Percentiles rank a stretch among this genome's conserved stretches.
phyloP scores from a whole-genome alignment of 2,329 filamentous ascomycete species.

The Didymella keratinophila region DNA sequence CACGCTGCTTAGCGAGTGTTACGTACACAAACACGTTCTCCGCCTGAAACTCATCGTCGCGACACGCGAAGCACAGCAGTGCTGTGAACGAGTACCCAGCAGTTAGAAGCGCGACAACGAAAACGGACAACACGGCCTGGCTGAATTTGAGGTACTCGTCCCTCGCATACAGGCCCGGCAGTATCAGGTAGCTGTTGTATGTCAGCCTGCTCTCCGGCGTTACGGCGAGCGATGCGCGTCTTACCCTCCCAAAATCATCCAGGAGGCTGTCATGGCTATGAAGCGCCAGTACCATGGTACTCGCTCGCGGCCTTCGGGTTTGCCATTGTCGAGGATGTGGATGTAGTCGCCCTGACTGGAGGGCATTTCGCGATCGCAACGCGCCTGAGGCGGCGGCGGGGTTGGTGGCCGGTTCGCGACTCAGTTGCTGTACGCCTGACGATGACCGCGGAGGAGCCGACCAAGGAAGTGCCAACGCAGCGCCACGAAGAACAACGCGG shows the following conservation, averaged over 20 bases:
- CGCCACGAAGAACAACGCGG: not conserved
- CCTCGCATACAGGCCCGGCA: constrained; percentile 57
- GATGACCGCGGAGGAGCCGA: constrained; percentile 2
- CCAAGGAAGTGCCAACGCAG: constrained; percentile 5
- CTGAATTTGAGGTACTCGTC: constrained; percentile 51
- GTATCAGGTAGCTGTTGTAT: constrained; percentile 55
- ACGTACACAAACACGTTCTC: constrained; percentile 58
- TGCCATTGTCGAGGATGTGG: constrained; percentile 36
- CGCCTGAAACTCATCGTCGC: constrained; percentile 56
- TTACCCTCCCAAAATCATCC: constrained; percentile 60
- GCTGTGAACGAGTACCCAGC: constrained; percentile 59
- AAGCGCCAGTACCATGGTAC: constrained; percentile 59
- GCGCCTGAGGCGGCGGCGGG: constrained; percentile 29
- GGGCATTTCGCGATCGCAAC: constrained; percentile 40
- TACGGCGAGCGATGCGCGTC: constrained; percentile 20
- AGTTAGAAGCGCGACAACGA: constrained; percentile 57
- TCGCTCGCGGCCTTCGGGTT: constrained; percentile 28
- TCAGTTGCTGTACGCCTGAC: constrained; percentile 31
- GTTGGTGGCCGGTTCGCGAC: constrained; percentile 27
- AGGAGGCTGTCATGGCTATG: constrained; percentile 53
- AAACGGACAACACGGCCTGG: constrained; percentile 53
- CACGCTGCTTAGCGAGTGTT: not conserved
- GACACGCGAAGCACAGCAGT: constrained; percentile 57
- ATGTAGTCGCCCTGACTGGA: constrained; percentile 42
- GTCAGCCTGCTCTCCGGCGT: constrained; percentile 24